Conservation (phyloP, 148 eudicot species). For the Camellia lanceoleosa region DNA sequence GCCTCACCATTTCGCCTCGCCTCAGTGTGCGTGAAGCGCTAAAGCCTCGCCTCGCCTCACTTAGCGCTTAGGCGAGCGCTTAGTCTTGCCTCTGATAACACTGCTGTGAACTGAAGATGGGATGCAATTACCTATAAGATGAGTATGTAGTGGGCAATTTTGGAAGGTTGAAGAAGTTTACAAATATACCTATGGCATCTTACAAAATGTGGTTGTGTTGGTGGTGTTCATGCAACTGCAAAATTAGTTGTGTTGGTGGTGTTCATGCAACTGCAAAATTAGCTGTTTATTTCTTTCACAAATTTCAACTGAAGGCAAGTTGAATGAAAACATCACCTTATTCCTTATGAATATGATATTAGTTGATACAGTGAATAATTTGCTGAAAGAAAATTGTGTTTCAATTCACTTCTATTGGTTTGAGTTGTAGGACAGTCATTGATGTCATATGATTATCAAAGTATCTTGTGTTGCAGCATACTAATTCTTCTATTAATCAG, state of each 20-base stretch:
- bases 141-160: background rate
- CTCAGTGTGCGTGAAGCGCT: no score
- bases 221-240: background rate
- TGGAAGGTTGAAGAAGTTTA: background rate
- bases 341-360: background rate
- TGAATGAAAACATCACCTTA: background rate
- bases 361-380: background rate
- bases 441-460: background rate
- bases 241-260: background rate
- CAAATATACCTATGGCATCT: background rate
- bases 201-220: background rate
- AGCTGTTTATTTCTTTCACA: background rate
- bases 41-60: no score
- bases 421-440: no score
- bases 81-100: no score
- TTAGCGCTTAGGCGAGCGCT: no score
- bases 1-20: no score
- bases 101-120: background rate
- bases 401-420: background rate
- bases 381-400: background rate
- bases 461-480: background rate
- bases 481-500: slow-evolving; percentile 31
- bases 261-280: background rate
- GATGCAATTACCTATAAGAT: background rate
- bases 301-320: background rate